Percentiles rank a stretch among this genome's conserved stretches.
Conservation (phyloP, 345 rosid genomes). For the Syzygium jambos region DNA sequence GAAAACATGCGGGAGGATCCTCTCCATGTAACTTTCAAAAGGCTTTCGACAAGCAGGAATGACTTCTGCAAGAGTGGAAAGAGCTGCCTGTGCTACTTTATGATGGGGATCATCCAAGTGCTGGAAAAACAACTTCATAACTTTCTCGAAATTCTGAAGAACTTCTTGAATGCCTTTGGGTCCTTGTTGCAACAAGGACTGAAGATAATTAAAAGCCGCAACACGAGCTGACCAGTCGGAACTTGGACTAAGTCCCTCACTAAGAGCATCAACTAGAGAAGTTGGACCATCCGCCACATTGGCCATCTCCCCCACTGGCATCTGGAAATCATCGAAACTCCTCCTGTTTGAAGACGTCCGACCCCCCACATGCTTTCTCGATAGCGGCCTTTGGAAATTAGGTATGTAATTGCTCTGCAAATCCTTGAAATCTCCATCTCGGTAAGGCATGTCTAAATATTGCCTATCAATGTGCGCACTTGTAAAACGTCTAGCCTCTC, state of each 20-base stretch:
- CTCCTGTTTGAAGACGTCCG: slow-evolving; percentile 82
- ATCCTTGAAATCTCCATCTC: slow-evolving; percentile 58
- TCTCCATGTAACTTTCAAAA: slow-evolving; percentile 96
- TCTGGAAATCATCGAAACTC: slow-evolving; percentile 92
- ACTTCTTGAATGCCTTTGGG: slow-evolving; percentile 94
- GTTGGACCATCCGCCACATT: slow-evolving; percentile 75
- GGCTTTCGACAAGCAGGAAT: slow-evolving; percentile 96
- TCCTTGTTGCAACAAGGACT: slow-evolving; percentile 85
- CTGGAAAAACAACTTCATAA: slow-evolving; percentile 96
- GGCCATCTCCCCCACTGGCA: slow-evolving; percentile 72
- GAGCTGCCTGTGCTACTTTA: slow-evolving; percentile 99
- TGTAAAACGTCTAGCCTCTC: slow-evolving; percentile 60
- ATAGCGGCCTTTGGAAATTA: slow-evolving; percentile 93
- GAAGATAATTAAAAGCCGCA: slow-evolving; percentile 85
- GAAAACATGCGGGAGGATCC: slow-evolving; percentile 95
- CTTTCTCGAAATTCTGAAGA: slow-evolving; percentile 88
- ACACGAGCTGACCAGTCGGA: slow-evolving; percentile 99
- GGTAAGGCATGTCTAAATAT: slow-evolving; percentile 48
- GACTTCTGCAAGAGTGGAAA: slow-evolving; percentile 88
- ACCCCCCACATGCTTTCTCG: slow-evolving; percentile 73
- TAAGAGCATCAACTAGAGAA: slow-evolving; percentile 78
- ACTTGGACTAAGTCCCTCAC: slow-evolving; percentile 81
- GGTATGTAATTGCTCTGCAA: slow-evolving; percentile 72
- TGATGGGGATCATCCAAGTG: slow-evolving; percentile 99
- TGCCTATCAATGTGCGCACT: slow-evolving; percentile 61